Conservation (phyloP, 2,329 filamentous ascomycete genomes). For the Neurospora sp. region DNA sequence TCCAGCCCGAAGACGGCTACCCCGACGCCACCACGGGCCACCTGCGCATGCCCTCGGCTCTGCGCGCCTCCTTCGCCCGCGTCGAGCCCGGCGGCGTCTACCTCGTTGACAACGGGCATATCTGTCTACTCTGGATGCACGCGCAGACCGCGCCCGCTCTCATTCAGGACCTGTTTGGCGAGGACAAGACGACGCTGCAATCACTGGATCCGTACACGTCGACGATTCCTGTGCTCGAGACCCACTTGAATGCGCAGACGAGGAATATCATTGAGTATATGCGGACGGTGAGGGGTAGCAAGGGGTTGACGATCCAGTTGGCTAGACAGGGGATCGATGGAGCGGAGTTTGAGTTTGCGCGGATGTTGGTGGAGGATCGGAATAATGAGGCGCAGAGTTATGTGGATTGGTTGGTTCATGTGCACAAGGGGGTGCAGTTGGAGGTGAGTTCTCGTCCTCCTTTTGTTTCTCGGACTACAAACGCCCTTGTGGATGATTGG, state of each 20-base stretch:
- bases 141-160: constrained; percentile 86
- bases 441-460: constrained; percentile 44
- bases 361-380: constrained; percentile 82
- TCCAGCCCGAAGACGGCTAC: constrained; percentile 81
- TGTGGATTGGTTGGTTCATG: constrained; percentile 94
- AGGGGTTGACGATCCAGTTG: constrained; percentile 80
- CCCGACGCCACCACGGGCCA: constrained; percentile 79
- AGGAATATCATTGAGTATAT: constrained; percentile 89
- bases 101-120: constrained; percentile 89
- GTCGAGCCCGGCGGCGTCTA: constrained; percentile 93
- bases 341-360: constrained; percentile 91
- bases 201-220: constrained; percentile 73
- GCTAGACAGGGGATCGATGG: constrained; percentile 89
- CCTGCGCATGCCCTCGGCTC: constrained; percentile 67
- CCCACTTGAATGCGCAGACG: constrained; percentile 87
- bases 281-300: constrained; percentile 68
- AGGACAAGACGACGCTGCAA: constrained; percentile 60
- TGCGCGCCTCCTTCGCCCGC: constrained; percentile 76
- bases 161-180: constrained; percentile 80
- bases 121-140: constrained; percentile 87
- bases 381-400: constrained; percentile 98
- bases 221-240: constrained; percentile 73
- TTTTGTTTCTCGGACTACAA: no score
- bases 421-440: constrained; percentile 86
- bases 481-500: background rate